Base-by-base conservation (phyloP, 2,329 filamentous ascomycete genomes). In the Aureobasidium musti region DNA sequence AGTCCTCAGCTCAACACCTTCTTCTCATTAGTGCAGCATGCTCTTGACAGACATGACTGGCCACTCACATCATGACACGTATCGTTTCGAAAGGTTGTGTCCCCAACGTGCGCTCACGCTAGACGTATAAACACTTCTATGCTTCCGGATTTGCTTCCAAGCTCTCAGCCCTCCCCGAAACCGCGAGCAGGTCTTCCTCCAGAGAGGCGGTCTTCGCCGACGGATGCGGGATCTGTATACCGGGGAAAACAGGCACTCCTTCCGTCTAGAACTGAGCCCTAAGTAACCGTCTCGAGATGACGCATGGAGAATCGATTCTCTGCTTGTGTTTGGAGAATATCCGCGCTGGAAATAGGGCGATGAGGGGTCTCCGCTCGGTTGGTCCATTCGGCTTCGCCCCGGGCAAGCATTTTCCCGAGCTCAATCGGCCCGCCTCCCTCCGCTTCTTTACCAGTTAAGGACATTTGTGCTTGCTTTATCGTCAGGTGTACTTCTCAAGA, bases 381-480 rank as follows among this genome's bases (percentile, higher is more conserved):
- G n/a, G n/a, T n/a, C n/a, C n/a, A n/a, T n/a, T n/a, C n/a, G n/a
- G n/a, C n/a, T n/a, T n/a, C 2, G 5, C 30, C 30, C 8, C 30
- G 30, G 30, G 5, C 5, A 33, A 33, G 30, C 30, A 5, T 8
- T 33, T 33, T 33, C 30, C 33, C 33, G 33, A 6, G 13, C 2
- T 33, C 33, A 35, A n/a, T 45, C 54, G 54, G 54, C 37, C 54
- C 54, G 54, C n/a, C 26, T 59, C 21, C 21, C 6, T 23, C 33
- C 52, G 52, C 52, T 26, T 26, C 52, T 5, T 56, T 26, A 13
- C 10, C 26, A 26, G 17, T 17, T 26, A 28, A 43, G 35, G 23
- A 26, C 54, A 11, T 45, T n/a, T 13, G 19, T 30, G 53, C 37
- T 60, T 47, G 56, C 56, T 60, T 60, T 60, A 35, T 47, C 39